Base-by-base conservation (phyloP, 176 grass and related monocot genomes). In the Pharus latifolius region DNA sequence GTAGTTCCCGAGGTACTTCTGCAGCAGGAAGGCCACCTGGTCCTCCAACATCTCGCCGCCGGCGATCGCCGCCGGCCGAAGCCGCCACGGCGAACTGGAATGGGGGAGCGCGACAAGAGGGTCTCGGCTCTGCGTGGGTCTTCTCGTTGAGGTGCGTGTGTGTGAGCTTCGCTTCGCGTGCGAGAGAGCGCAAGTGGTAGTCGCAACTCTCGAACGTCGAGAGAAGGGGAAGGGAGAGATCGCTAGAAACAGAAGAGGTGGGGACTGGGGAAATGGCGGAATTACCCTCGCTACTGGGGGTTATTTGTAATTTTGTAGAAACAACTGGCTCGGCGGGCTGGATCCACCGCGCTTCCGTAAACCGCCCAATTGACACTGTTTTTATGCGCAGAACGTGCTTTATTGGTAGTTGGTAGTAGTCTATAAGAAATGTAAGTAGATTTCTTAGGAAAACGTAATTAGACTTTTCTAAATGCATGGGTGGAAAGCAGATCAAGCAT, bases 1-100 rank as follows among this genome's bases (percentile, higher is more conserved):
- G 19, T 91, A 98, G 86, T 91, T 98, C 20, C 94, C 94, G 65
- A 98, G 89, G 80, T 92, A 92, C 86, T 85, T 98, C 72, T 98
- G 89, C 42, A 98, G 85, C 51, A 93, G 78, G 83, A 75, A 90
- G 69, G 94, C 81, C 19, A 92, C 94, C 81, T 92, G 85, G 35
- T 98, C 94, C 78, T 98, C 94, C 94, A 98, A 88, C 94, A 98
- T 87, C 78, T 82, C 56, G 79, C 42, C 74, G 60, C 19, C 83
- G 83, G 37, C 73, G 59, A 78, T 87, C 67, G 83, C 27, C 74
- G 82, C 76, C 59, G 23, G 3, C 44, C 31, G 64, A 11, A 56
- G 54, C 76, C 70, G 69, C 48, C 74, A 72, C 43, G 74, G 67
- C 68, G 29, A 37, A 12, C 42, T 18, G 3, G 38, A 24, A 27